Percentiles rank a stretch among this genome's conserved stretches.
These are phyloP conservation scores for Stephania yunnanensis DNA, from an alignment of 164 flowering plant genomes.

Conservation along the genomic window DNA sequence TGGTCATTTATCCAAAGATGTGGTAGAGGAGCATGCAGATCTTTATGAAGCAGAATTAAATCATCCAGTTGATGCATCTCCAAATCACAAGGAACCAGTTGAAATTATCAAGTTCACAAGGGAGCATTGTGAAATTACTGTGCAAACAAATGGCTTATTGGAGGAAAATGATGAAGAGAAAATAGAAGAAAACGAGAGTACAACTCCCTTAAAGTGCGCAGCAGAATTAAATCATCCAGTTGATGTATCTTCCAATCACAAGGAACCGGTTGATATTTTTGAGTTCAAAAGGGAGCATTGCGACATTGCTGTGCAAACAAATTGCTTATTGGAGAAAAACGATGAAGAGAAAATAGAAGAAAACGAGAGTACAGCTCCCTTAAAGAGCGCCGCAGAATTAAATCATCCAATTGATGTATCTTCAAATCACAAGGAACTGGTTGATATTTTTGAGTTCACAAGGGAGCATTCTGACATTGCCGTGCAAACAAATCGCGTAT, in stretches of 20 bases:
- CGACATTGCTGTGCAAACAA: slow-evolving; percentile 7
- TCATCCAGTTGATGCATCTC: slow-evolving; percentile 20
- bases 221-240: no score
- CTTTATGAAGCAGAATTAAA: slow-evolving; percentile 18
- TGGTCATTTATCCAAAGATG: slow-evolving; percentile 30
- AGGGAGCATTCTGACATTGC: no score
- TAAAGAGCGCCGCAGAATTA: no score
- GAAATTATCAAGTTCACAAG: neutral
- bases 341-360: neutral
- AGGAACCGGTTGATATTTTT: no score
- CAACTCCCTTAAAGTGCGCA: neutral
- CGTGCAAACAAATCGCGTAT: no score
- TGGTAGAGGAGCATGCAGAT: slow-evolving; percentile 25
- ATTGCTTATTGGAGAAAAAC: slow-evolving; percentile 27
- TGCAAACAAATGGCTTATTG: slow-evolving; percentile 30
- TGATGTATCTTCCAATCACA: no score
- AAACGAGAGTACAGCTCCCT: neutral
- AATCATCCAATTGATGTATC: no score
- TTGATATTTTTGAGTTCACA: no score
- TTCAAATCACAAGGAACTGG: no score
- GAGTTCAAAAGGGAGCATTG: neutral
- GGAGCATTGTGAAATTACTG: slow-evolving; percentile 16
- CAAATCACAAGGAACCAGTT: slow-evolving; percentile 14
- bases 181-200: neutral
- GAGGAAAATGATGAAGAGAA: neutral